phyloP scores from a whole-genome alignment of 306 rosid species.

The Sicyos baderoa region DNA sequence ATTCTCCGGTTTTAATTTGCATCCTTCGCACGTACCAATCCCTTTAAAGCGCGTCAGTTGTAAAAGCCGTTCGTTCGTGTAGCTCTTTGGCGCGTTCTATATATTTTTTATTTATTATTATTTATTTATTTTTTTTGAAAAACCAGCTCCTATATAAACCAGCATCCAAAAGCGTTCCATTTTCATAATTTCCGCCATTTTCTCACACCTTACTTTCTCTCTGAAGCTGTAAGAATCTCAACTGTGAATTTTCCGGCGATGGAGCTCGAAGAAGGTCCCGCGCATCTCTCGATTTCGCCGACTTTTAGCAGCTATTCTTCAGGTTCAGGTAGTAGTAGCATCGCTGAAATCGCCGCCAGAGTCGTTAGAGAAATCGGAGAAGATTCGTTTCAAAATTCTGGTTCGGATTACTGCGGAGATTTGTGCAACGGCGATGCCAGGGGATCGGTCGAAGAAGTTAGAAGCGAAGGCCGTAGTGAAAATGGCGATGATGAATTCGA shows the following conservation, averaged over 20 bases:
- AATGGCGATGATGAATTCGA: constrained; percentile 43
- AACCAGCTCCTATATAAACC: constrained; percentile 1
- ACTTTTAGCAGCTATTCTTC: constrained; percentile 68
- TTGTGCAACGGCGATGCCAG: not conserved
- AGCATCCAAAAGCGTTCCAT: not conserved
- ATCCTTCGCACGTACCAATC: not conserved
- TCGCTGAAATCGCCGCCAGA: constrained; percentile 63
- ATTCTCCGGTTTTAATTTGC: not conserved
- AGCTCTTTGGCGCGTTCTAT: not conserved
- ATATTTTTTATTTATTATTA: not conserved
- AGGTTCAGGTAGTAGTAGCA: constrained; percentile 31
- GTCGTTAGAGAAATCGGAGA: constrained; percentile 45
- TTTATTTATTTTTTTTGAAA: too few relatives aligned
- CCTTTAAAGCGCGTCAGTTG: constrained; percentile 3
- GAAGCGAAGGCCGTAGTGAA: not conserved
- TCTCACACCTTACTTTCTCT: constrained; percentile 20
- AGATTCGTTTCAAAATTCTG: constrained; percentile 24
- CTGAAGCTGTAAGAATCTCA: not conserved
- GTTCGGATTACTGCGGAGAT: constrained; percentile 1
- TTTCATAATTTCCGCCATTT: constrained; percentile 16
- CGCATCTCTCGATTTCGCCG: constrained; percentile 40
- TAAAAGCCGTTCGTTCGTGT: too few relatives aligned
- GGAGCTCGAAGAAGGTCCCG: constrained; percentile 32
- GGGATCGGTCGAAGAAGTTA: not conserved
- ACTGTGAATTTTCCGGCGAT: constrained; percentile 17